Base-by-base conservation (phyloP, 306 rosid genomes). In the Prunus mume region DNA sequence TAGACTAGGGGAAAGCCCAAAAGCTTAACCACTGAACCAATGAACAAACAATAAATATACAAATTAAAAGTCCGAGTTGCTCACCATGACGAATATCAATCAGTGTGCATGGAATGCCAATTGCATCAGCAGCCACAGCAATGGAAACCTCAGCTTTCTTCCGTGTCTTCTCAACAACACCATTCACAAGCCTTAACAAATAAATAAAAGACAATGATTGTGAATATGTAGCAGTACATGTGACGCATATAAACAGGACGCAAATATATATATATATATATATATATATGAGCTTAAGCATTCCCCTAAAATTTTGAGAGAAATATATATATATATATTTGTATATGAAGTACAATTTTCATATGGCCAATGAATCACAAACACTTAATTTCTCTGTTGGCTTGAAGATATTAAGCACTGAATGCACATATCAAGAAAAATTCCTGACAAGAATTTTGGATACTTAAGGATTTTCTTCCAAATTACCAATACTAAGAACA, bases 71-170 rank as follows among this genome's bases (percentile, higher is more conserved):
- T 43, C 25, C 58, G 69, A 50, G 50, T 63, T 58, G 32, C 84
- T 83, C 73, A 96, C 99, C 99, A 55, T 92, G 99, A 41, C 98
- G 97, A 83, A 92, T 69, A 87, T 96, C 99, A 80, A 96, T 86
- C 77, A 96, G 82, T 81, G 78, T 80, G 54, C 97, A 90, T 12
- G 99, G 99, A 64, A 96, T 82, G 71, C 92, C 91, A 76, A 92
- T 91, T 45, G 88, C 91, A 51, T 82, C 92, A 66, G 96, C 93
- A 32, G 93, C 96, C 78, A 32, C 93, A 24, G 90, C 93, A 62
- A 96, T 89, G n/a, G 99, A 91, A 22, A 60, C 69, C 87, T 80
- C 82, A 41, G 79, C 83, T 82, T 87, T 86, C 75, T 83, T 89
- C 34, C 96, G 93, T 52, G 93, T 89, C 86, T 96, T 96, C 89